phyloP scores from a whole-genome alignment of 768 basidiomycete genomes.

The Agrocybe chaxingu region DNA sequence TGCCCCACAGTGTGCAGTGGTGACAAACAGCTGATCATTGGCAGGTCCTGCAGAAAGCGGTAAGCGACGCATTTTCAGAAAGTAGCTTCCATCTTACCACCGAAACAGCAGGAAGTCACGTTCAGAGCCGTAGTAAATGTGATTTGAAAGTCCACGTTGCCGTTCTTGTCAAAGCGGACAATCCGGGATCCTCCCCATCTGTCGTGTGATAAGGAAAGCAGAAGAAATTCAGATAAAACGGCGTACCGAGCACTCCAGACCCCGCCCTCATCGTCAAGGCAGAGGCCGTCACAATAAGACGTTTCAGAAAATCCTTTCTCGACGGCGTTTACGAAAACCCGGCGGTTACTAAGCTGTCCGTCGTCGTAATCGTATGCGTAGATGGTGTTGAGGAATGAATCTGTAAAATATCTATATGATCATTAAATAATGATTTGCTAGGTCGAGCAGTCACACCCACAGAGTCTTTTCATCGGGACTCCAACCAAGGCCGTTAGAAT shows the following conservation, averaged over 20 bases:
- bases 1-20: constrained; percentile 59
- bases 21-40: constrained; percentile 63
- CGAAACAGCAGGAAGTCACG: constrained; percentile 69
- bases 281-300: constrained; percentile 64
- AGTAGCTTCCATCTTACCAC: constrained; percentile 38
- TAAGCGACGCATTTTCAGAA: not conserved
- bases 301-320: constrained; percentile 46
- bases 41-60: constrained; percentile 40
- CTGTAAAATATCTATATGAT: constrained; percentile 62
- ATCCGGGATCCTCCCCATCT: constrained; percentile 68
- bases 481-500: constrained; percentile 67
- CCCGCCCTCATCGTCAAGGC: constrained; percentile 58
- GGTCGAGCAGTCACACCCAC: constrained; percentile 29
- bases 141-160: constrained; percentile 53
- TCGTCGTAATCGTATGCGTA: constrained; percentile 65
- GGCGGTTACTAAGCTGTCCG: constrained; percentile 54
- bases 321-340: constrained; percentile 55
- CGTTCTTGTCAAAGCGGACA: constrained; percentile 51
- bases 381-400: constrained; percentile 63
- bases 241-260: constrained; percentile 60
- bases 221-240: not conserved
- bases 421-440: constrained; percentile 4
- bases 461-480: constrained; percentile 59
- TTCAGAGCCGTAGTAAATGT: constrained; percentile 59
- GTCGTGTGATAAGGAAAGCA: constrained; percentile 9